These are phyloP conservation scores for Thamnidium elegans DNA, from an alignment of 192 early-diverging fungal species.

Conservation along the genomic window DNA sequence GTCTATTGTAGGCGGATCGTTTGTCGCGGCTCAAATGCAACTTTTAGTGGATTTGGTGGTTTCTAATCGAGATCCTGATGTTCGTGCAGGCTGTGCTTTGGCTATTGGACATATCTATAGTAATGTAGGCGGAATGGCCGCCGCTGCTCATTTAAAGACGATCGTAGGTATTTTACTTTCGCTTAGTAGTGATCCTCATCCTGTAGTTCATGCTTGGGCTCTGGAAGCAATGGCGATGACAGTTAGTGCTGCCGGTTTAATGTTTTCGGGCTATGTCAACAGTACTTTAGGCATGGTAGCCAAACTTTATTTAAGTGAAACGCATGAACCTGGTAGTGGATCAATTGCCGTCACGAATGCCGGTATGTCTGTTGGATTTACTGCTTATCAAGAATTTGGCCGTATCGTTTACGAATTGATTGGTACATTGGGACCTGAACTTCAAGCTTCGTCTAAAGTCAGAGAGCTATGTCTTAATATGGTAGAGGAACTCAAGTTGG, in stretches of 20 bases:
- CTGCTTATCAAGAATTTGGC: conserved; percentile 73
- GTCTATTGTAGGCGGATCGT: conserved; percentile 58
- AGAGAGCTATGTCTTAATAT: conserved; percentile 80
- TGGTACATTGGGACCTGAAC: conserved; percentile 89
- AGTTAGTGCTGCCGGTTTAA: conserved; percentile 83
- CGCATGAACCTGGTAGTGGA: conserved; percentile 73
- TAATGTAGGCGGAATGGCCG: conserved; percentile 87
- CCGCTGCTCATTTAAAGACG: conserved; percentile 76
- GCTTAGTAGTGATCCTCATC: conserved; percentile 88
- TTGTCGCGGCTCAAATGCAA: conserved; percentile 73
- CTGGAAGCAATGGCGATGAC: conserved; percentile 80
- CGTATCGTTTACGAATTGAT: conserved; percentile 86
- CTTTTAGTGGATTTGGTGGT: conserved; percentile 84
- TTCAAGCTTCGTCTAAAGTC: conserved; percentile 66
- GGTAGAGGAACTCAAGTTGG: conserved; percentile 75
- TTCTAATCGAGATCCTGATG: conserved; percentile 89
- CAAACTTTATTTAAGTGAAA: conserved; percentile 87
- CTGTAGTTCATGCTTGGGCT: conserved; percentile 93
- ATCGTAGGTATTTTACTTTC: conserved; percentile 89
- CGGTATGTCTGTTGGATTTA: conserved; percentile 56
- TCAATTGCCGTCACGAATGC: conserved; percentile 61
- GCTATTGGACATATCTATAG: conserved; percentile 88
- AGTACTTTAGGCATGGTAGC: conserved; percentile 83
- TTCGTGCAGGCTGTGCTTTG: conserved; percentile 86
- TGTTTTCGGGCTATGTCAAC: conserved; percentile 89